These are phyloP conservation scores for Alternaria hordeiaustralica DNA, from an alignment of 2,329 filamentous ascomycete genomes.

Conservation along the genomic window DNA sequence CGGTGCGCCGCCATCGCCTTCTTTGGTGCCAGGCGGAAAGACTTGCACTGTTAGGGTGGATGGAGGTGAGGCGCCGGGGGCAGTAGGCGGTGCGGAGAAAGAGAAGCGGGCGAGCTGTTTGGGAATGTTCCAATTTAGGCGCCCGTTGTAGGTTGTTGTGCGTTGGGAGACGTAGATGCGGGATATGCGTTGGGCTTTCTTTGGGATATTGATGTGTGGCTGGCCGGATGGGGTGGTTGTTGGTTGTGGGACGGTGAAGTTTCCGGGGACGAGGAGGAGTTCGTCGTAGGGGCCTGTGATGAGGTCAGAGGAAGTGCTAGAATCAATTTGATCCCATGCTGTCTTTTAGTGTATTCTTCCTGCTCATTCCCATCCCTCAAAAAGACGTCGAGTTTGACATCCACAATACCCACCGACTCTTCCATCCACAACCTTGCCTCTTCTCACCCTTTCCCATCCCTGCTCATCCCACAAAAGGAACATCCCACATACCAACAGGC, in stretches of 20 bases:
- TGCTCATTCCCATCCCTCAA: neutral
- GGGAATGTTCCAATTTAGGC: conserved; percentile 45
- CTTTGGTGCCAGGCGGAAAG: conserved; percentile 29
- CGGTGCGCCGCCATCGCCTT: conserved; percentile 27
- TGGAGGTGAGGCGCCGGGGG: conserved; percentile 20
- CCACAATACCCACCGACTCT: neutral
- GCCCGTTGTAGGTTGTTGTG: conserved; percentile 43
- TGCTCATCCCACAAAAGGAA: neutral
- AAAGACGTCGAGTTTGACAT: neutral
- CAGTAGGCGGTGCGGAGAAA: conserved; percentile 35
- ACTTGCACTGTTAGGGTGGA: conserved; percentile 32
- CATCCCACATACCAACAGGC: conserved; percentile 37
- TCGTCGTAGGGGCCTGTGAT: conserved; percentile 41
- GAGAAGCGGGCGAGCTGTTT: conserved; percentile 45
- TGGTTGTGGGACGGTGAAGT: conserved; percentile 32
- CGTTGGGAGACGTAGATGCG: conserved; percentile 45
- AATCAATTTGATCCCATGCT: neutral
- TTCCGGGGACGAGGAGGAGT: conserved; percentile 40
- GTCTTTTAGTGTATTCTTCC: neutral
- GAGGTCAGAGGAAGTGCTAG: neutral
- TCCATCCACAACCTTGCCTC: neutral
- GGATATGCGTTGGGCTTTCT: conserved; percentile 37
- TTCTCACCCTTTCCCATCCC: too few relatives aligned
- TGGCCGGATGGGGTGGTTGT: neutral
- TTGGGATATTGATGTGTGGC: conserved; percentile 22